phyloP scores from a whole-genome alignment of 257 asterid genomes.

The Echites panduratus region DNA sequence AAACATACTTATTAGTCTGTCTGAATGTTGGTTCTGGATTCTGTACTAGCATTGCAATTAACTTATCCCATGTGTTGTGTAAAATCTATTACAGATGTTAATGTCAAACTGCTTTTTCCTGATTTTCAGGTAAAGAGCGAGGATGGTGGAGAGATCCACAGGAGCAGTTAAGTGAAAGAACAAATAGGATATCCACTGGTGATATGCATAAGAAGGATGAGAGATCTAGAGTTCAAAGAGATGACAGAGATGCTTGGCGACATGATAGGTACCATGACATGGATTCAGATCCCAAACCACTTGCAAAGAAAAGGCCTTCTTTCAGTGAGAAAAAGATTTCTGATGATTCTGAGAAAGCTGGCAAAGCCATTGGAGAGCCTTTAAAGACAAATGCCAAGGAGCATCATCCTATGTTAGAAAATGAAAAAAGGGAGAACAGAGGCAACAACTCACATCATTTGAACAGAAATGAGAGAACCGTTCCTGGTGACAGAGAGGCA shows the following conservation, averaged over 20 bases:
- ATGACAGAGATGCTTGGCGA: constrained; percentile 45
- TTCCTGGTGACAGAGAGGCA: constrained; percentile 39
- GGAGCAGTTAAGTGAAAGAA: constrained; percentile 35
- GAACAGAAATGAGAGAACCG: constrained; percentile 40
- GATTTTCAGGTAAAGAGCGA: constrained; percentile 44
- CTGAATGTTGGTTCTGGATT: not conserved
- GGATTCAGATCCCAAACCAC: constrained; percentile 53
- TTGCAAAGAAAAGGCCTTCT: constrained; percentile 56
- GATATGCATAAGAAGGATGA: constrained; percentile 40
- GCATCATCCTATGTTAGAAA: constrained; percentile 27
- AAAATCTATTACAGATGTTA: not conserved
- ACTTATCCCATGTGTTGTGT: not conserved
- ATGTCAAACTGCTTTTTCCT: constrained; percentile 10
- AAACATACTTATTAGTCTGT: not conserved
- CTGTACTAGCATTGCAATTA: not conserved
- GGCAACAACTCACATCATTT: constrained; percentile 26
- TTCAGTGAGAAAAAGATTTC: constrained; percentile 71
- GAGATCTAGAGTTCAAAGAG: constrained; percentile 38
- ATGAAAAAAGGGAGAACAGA: constrained; percentile 41
- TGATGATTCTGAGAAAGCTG: constrained; percentile 39
- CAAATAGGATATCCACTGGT: constrained; percentile 27
- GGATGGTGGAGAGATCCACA: constrained; percentile 66
- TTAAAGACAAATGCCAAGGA: constrained; percentile 30
- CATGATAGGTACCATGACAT: constrained; percentile 67
- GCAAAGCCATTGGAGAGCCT: constrained; percentile 27